These are phyloP conservation scores for Mucor racemosus DNA, from an alignment of 371 early-diverging fungal genomes.

Conservation along the genomic window DNA sequence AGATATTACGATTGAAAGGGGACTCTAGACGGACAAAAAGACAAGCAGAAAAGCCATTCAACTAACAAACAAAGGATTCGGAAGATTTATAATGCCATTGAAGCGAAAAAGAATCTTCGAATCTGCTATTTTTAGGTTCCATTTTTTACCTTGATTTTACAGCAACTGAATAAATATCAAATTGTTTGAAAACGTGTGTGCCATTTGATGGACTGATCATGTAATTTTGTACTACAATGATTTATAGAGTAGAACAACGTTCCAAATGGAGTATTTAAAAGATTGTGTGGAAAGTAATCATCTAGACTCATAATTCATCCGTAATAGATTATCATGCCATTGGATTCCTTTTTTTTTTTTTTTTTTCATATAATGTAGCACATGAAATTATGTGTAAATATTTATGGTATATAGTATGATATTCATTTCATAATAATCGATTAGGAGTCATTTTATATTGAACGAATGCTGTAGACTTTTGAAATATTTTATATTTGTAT, in stretches of 20 bases:
- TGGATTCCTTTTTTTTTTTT: background rate
- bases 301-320: background rate
- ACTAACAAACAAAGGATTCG: too few relatives aligned
- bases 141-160: too few relatives aligned
- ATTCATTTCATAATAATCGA: too few relatives aligned
- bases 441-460: background rate
- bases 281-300: background rate
- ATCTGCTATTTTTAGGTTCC: too few relatives aligned
- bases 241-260: background rate
- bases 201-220: too few relatives aligned
- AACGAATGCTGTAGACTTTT: background rate
- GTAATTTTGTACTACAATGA: background rate
- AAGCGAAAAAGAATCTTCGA: too few relatives aligned
- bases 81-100: too few relatives aligned
- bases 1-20: background rate
- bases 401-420: too few relatives aligned
- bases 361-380: background rate
- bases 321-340: background rate
- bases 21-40: background rate
- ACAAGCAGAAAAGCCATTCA: too few relatives aligned
- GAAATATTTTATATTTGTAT: background rate
- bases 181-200: too few relatives aligned
- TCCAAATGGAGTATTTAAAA: background rate
- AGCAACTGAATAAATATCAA: too few relatives aligned
- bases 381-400: conserved; percentile 1